phyloP scores from a whole-genome alignment of 306 rosid species.

The Trifolium fragiferum region DNA sequence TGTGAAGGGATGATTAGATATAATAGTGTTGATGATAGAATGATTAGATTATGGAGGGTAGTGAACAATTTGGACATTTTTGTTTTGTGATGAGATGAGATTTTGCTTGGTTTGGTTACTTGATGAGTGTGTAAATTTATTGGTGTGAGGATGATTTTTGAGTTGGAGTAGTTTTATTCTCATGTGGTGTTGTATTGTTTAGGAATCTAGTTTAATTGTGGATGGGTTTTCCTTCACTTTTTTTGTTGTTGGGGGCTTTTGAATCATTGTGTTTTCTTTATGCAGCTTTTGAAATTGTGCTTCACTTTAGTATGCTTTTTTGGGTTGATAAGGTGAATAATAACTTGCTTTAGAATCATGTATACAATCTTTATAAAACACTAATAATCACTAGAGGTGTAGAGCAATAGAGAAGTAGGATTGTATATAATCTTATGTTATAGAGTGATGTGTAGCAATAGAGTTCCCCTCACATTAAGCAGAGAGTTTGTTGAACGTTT shows the following conservation, averaged over 20 bases:
- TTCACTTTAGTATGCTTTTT: conserved; percentile 51
- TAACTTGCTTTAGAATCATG: conserved; percentile 36
- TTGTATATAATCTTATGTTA: no score
- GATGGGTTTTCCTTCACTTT: conserved; percentile 54
- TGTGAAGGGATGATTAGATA: conserved; percentile 28
- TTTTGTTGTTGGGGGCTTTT: conserved; percentile 37
- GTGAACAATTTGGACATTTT: conserved; percentile 50
- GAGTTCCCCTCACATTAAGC: not conserved
- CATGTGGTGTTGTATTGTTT: conserved; percentile 43
- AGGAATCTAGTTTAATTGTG: conserved; percentile 70
- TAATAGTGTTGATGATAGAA: conserved; percentile 35
- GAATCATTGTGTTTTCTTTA: conserved; percentile 34
- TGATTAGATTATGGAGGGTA: conserved; percentile 42
- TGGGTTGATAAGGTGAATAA: conserved; percentile 24
- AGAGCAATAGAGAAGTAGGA: no score
- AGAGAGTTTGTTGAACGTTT: not conserved
- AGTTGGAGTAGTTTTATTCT: conserved; percentile 55
- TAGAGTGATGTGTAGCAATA: not conserved
- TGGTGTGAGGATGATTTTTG: conserved; percentile 38
- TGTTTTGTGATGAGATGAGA: conserved; percentile 45
- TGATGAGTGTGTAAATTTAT: conserved; percentile 18
- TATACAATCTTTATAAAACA: no score
- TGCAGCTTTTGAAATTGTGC: conserved; percentile 51
- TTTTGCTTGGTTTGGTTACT: conserved; percentile 48
- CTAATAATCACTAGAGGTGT: no score